Base-by-base conservation (phyloP, 2,329 filamentous ascomycete species). In the Anthostomella pinea region DNA sequence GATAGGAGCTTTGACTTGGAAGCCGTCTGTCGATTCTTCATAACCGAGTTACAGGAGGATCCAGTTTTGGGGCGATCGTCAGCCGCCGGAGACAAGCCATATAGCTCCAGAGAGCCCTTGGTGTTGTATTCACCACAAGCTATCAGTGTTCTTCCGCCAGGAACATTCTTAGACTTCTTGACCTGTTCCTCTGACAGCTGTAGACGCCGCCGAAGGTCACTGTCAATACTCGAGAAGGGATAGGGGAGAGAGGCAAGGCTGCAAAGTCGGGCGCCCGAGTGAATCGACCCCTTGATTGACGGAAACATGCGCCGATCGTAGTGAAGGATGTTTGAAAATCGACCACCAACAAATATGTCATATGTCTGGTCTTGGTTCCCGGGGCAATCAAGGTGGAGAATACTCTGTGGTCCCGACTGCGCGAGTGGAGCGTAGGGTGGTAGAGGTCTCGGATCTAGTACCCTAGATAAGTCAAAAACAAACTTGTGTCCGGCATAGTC, bases 41-140 rank as follows among this genome's bases (percentile, higher is more conserved):
- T 79, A 9, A 67, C 64, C 15, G 73, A 74, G 33, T 71, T 69
- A 29, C 69, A 66, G 30, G 64, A 60, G 45, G 48, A 49, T 53
- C 20, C 58, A 55, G 23, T 53, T 8, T 15, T 20, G 16, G 17
- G 22, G 8, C 18, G 20, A 6, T 37, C 33, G 25, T 38, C 40
- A 6, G 16, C 17, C 11, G 57, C 45, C 53, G 63, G 63, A 16
- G 65, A 68, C 1, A 87, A 64, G 10, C 81, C 80, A 59, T 95
- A 95, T n/a, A 95, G 67, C 56, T 97, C 91, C 2, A 97, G 69
- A 0, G 85, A 90, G 1, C 91, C 91, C 60, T 93, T 90, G 20
- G 85, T 87, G 51, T 93, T 94, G 66, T 96, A 96, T 57, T 91
- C 87, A 5, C 90, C 91, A 24, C 85, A 87, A 3, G 88, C 87